phyloP scores from a whole-genome alignment of 805 yeast genomes.

The Yarrowia osloensis region DNA sequence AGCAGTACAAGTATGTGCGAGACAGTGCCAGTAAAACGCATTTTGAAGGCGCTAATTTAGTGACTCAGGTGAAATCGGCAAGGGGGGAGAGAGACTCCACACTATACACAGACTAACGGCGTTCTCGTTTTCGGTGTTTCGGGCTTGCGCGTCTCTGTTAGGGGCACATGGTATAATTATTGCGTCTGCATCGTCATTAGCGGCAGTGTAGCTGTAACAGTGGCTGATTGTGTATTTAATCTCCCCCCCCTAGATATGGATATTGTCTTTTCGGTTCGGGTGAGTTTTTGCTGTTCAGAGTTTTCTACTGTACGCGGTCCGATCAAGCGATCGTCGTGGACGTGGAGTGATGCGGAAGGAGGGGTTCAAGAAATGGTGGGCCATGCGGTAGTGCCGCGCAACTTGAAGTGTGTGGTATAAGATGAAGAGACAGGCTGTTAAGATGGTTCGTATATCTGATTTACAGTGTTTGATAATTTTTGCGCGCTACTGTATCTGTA shows the following conservation, averaged over 20 bases:
- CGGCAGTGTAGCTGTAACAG: no score
- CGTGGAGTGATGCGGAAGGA: not conserved
- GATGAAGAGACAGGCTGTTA: no score
- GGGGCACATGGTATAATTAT: not conserved
- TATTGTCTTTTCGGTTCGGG: not conserved
- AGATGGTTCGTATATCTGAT: not conserved
- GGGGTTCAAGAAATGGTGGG: not conserved
- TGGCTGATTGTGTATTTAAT: no score
- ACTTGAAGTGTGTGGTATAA: no score
- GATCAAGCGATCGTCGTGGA: conserved; percentile 6
- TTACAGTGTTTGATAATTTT: not conserved
- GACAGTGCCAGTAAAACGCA: not conserved
- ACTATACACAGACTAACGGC: not conserved
- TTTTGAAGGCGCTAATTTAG: not conserved
- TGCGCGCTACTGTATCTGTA: not conserved
- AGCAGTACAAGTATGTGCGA: no score
- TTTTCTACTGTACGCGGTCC: not conserved
- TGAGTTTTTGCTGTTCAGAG: not conserved
- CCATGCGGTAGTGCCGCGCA: no score
- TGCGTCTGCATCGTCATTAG: no score
- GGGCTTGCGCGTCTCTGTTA: not conserved
- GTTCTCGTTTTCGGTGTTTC: not conserved
- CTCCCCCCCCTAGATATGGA: not conserved
- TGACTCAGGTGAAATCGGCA: not conserved
- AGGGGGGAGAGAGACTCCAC: no score